Evolutionary conservation across 208 protist species (phyloP).

Genomic region (Leishmania turanica): DNA sequence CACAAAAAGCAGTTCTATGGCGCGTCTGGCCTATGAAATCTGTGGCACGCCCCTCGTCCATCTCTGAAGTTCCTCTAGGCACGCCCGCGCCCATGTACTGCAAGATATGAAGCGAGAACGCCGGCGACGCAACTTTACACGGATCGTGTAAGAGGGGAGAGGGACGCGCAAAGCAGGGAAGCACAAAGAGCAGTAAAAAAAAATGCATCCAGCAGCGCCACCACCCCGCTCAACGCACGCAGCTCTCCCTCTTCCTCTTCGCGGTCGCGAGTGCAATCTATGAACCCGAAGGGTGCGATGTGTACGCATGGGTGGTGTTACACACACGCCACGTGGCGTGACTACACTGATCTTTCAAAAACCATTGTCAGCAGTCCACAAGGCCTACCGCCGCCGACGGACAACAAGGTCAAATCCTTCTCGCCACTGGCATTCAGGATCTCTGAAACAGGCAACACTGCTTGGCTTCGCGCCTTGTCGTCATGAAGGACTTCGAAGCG

Average conservation of each 20-base stretch:
- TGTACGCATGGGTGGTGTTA: background rate
- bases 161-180: background rate
- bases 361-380: constrained; percentile 30
- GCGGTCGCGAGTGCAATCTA: background rate
- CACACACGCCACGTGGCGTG: no score
- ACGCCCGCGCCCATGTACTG: background rate
- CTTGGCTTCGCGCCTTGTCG: constrained; percentile 14
- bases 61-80: background rate
- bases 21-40: background rate
- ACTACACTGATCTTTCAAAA: background rate
- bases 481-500: constrained; percentile 62
- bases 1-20: background rate
- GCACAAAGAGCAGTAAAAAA: background rate
- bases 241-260: background rate
- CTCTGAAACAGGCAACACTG: constrained; percentile 22
- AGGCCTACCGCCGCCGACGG: background rate
- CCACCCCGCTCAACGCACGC: background rate
- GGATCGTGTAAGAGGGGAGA: background rate
- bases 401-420: constrained; percentile 19
- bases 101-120: background rate
- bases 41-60: background rate
- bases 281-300: background rate
- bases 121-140: background rate
- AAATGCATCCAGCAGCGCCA: background rate
- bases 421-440: constrained; percentile 14